Evolutionary conservation across 2,329 filamentous ascomycete genomes (phyloP), one percentile per base, ranked within the genome.

Genomic region (Beauveria scarabaeidicola): DNA sequence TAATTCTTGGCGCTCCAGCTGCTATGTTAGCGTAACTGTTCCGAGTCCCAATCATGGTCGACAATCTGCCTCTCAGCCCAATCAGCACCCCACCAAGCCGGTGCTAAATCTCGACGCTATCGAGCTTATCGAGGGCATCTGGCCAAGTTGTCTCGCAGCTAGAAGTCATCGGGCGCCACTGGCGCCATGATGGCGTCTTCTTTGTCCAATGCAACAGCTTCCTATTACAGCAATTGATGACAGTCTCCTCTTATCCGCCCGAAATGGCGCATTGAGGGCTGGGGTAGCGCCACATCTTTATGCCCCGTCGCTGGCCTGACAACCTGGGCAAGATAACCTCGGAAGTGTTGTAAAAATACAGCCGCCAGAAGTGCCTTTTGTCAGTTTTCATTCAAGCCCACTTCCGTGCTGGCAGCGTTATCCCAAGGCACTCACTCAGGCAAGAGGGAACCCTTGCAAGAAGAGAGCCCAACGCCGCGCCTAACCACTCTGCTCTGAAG

Each of bases 1-100:
- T 58, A 58, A 38, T 29, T 51, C 55, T 58, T 58, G 55, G 55
- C 55, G 46, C 46, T 5, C 51, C 51, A 52, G 36, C 51, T 25
- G 17, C 38, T 23, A 27, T 43, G 52, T 10, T 23, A 53, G 52
- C 17, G 52, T 21, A 19, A 21, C 5, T 29, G 38, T 17, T n/a
- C 17, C 32, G 23, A 25, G 38, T 19, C 25, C 38, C 52, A 52
- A 53, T 53, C 38, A 53, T 25, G 27, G 52, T 8, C 10, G 23
- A 21, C 52, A 11, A 21, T 25, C 4, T n/a, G 52, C 52, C 27
- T 43, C 19, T 21, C 17, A n/a, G 6, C 10, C n/a, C 52, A 43
- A 53, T 29, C 27, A 25, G 52, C 52, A 43, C n/a, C 8, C 52
- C 52, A 29, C 52, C 23, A 5, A n/a, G 5, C 13, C 5, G 9